Evolutionary conservation across 2,329 filamentous ascomycete genomes (phyloP).

Genomic region (Fusarium verticillioides): DNA sequence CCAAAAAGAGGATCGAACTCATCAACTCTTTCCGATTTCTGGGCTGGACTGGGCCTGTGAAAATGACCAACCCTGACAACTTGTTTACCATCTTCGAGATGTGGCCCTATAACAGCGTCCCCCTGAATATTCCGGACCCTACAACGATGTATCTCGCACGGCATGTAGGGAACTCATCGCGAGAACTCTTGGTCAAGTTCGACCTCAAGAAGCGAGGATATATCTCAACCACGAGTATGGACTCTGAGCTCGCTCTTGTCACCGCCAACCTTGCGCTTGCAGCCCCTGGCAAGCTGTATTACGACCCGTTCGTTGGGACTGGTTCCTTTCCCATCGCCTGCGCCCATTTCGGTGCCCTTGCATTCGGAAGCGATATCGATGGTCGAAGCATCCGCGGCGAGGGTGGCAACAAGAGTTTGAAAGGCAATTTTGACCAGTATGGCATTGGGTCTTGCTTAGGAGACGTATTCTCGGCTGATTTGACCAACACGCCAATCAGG

Average conservation of each 20-base stretch:
- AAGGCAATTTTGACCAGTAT: conserved; percentile 88
- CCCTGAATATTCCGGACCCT: conserved; percentile 62
- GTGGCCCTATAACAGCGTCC: conserved; percentile 69
- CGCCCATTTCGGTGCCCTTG: conserved; percentile 86
- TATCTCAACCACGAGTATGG: conserved; percentile 97
- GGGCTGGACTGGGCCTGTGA: conserved; percentile 80
- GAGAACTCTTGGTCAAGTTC: conserved; percentile 76
- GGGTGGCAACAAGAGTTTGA: conserved; percentile 60
- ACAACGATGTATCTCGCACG: conserved; percentile 76
- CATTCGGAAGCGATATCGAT: conserved; percentile 93
- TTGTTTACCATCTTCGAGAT: conserved; percentile 87
- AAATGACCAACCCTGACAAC: conserved; percentile 77
- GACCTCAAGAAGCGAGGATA: conserved; percentile 94
- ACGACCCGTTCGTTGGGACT: conserved; percentile 95
- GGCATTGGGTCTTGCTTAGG: conserved; percentile 72
- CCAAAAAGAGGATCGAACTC: conserved; percentile 72
- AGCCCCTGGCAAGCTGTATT: conserved; percentile 84
- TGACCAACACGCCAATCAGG: conserved; percentile 86
- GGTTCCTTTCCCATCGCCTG: conserved; percentile 92
- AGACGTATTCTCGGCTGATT: conserved; percentile 84
- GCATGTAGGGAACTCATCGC: conserved; percentile 71
- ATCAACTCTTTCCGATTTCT: conserved; percentile 87
- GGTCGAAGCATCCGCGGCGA: conserved; percentile 86
- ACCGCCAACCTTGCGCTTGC: conserved; percentile 92
- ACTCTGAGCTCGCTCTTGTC: conserved; percentile 89